Evolutionary conservation across 352 stramenopile genomes (phyloP), one percentile per base, ranked within the genome.

Genomic region (Peronospora belbahrii): DNA sequence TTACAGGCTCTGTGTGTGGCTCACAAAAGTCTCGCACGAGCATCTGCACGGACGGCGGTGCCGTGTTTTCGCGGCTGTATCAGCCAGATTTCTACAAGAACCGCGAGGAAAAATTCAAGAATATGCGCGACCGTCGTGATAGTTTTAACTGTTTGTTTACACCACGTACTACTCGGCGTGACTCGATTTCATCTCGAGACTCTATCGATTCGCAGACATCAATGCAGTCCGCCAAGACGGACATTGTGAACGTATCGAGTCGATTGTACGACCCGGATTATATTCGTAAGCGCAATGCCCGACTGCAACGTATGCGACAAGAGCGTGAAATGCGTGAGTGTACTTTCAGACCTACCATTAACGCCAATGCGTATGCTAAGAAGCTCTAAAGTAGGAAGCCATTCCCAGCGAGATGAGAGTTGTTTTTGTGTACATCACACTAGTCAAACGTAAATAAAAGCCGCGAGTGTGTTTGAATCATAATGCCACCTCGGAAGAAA

Each of bases 191-290:
- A 18, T 87, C 77, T 17, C 67, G 61, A 44, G 72, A 85, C 42
- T 92, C 80, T 28, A 52, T 83, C 24, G 70, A 65, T 19, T 82
- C 71, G 13, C 66, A 80, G 35, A 59, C 65, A 23, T 88, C 71
- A 3, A 71, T 83, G 56, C 59, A 68, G 42, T 88, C 77, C 15
- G 67, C 75, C 47, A 88, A 87, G 59, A 92, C 80, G 30, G 80
- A 92, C 52, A 60, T 88, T 17, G 50, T 78, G 22, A 80, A 74
- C 46, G 62, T 88, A 23, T 90, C 81, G 8, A 90, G 76, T 25
- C 76, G 81, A 2, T 62, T 93, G 28, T 93, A 93, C 62, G 78
- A 93, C 52, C 78, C 81, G 5, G 78, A 90, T 6, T 93, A 93
- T 57, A 64, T 90, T 42, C 65, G 65, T 31, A 88, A 89, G 48